Evolutionary conservation across 768 basidiomycete species (phyloP).

Genomic region (Lentinula guzmanii): DNA sequence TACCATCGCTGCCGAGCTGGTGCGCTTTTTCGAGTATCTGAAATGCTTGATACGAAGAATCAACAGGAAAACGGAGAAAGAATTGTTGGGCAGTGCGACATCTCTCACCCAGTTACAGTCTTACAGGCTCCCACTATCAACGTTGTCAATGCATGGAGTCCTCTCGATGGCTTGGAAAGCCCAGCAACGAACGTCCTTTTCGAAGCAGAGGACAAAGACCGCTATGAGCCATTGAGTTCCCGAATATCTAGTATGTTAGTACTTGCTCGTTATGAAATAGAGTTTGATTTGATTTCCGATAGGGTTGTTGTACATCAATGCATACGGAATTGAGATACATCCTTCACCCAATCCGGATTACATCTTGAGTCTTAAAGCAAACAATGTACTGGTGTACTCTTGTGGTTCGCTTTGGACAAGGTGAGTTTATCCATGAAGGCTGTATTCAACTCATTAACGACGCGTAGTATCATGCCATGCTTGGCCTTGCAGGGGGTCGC

Average conservation of each 20-base stretch:
- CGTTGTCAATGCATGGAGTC: slow-evolving; percentile 31
- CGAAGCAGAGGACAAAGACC: slow-evolving; percentile 43
- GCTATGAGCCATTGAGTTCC: slow-evolving; percentile 51
- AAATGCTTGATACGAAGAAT: not conserved
- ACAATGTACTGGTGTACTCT: slow-evolving; percentile 78
- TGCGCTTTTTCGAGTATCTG: slow-evolving; percentile 21
- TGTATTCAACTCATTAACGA: not conserved
- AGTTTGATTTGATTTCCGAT: not conserved
- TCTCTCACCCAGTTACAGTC: slow-evolving; percentile 77
- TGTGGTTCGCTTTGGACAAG: slow-evolving; percentile 96
- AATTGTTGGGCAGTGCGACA: slow-evolving; percentile 89
- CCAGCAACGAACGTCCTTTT: slow-evolving; percentile 62
- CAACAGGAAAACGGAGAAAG: slow-evolving; percentile 64
- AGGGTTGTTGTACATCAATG: slow-evolving; percentile 87
- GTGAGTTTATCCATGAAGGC: slow-evolving; percentile 23
- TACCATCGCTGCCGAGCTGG: slow-evolving; percentile 90
- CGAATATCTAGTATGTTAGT: slow-evolving; percentile 53
- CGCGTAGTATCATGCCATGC: slow-evolving; percentile 79
- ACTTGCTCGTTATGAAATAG: not conserved
- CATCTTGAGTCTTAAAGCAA: slow-evolving; percentile 50
- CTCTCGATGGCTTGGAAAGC: slow-evolving; percentile 45
- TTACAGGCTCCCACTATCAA: slow-evolving; percentile 19
- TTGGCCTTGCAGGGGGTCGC: slow-evolving; percentile 81
- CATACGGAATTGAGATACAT: slow-evolving; percentile 88
- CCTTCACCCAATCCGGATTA: slow-evolving; percentile 84